Percentiles rank a stretch among this genome's conserved stretches.
These are phyloP conservation scores for Trichomonascaceae sp. DNA, from an alignment of 1,139 yeast genomes.

Conservation along the genomic window DNA sequence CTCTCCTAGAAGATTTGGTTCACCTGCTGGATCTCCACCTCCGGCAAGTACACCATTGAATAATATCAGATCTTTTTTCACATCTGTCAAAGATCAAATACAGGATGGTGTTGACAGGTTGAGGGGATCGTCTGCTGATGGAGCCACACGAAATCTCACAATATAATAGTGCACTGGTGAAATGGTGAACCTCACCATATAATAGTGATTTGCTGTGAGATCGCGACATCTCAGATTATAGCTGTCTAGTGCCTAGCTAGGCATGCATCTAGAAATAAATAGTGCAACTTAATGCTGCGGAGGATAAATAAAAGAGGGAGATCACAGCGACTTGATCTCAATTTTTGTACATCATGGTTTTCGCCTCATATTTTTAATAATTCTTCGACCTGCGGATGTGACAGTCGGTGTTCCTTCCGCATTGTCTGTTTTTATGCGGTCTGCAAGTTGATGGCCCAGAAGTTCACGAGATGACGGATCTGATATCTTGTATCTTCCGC, in stretches of 20 bases:
- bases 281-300: neutral
- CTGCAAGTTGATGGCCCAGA: neutral
- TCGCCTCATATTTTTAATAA: neutral
- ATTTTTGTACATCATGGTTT: neutral
- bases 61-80: constrained; percentile 17
- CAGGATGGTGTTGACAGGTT: constrained; percentile 17
- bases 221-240: neutral
- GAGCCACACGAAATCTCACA: neutral
- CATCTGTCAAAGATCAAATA: constrained; percentile 15
- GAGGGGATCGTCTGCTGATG: neutral
- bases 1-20: constrained; percentile 1
- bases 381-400: neutral
- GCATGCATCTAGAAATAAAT: neutral
- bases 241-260: neutral
- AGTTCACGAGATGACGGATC: neutral
- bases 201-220: neutral
- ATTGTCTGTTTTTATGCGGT: neutral
- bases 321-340: neutral
- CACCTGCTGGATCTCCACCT: constrained; percentile 3
- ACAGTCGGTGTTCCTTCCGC: neutral
- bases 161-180: neutral
- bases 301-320: neutral
- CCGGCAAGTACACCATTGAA: constrained; percentile 8
- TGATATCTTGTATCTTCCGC: neutral
- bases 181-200: neutral